Evolutionary conservation across 2,329 filamentous ascomycete genomes (phyloP).

Genomic region (Tolypocladium inflatum): DNA sequence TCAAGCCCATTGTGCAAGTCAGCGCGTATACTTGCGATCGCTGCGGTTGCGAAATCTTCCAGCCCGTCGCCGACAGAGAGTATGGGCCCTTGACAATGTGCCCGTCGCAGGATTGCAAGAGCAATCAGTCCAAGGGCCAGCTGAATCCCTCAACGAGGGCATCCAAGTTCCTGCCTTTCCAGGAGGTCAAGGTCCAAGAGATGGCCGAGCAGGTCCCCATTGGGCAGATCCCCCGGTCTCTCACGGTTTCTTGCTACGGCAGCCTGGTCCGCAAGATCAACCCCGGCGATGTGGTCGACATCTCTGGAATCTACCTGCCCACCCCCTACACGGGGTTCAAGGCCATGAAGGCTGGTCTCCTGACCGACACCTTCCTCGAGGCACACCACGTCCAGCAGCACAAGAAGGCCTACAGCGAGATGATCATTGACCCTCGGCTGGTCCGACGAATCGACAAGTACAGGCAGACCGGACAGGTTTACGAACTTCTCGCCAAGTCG

Average conservation of each 20-base stretch:
- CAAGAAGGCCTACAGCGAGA: constrained; percentile 95
- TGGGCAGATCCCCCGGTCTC: constrained; percentile 85
- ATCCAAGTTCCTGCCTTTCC: constrained; percentile 94
- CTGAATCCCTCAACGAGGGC: constrained; percentile 91
- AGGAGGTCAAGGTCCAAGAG: constrained; percentile 97
- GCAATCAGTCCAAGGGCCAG: constrained; percentile 87
- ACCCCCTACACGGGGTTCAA: constrained; percentile 99
- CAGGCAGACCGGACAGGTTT: constrained; percentile 79
- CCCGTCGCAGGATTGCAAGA: constrained; percentile 79
- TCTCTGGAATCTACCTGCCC: constrained; percentile 91
- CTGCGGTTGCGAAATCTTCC: constrained; percentile 95
- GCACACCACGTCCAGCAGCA: constrained; percentile 90
- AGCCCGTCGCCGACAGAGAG: constrained; percentile 84
- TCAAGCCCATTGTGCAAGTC: constrained; percentile 95
- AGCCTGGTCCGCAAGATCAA: constrained; percentile 78
- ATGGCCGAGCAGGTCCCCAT: constrained; percentile 99
- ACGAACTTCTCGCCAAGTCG: constrained; percentile 89
- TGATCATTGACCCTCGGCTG: constrained; percentile 71
- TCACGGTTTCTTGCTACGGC: constrained; percentile 86
- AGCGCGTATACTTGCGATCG: constrained; percentile 97
- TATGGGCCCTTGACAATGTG: constrained; percentile 82
- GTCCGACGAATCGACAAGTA: constrained; percentile 79
- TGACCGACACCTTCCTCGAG: constrained; percentile 95
- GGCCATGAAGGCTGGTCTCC: constrained; percentile 88
- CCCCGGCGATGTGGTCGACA: constrained; percentile 88